These are phyloP conservation scores for Fusarium pininemorale DNA, from an alignment of 2,329 filamentous ascomycete genomes.

Conservation along the genomic window DNA sequence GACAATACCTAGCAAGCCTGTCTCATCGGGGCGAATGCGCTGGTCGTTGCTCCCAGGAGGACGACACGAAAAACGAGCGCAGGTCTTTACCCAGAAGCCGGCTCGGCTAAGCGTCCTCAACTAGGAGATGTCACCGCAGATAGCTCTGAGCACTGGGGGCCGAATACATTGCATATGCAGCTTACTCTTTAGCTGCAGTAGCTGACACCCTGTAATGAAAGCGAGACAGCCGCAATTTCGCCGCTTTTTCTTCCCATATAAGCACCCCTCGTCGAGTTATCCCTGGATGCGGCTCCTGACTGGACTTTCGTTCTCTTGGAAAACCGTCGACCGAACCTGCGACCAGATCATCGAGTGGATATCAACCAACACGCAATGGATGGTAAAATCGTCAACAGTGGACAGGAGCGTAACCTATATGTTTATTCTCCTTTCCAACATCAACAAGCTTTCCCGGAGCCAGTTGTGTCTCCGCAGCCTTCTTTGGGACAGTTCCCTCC, in stretches of 20 bases:
- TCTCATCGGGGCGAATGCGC: not conserved
- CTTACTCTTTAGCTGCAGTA: conserved; percentile 3
- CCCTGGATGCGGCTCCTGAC: not conserved
- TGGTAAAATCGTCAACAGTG: not conserved
- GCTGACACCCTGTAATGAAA: not conserved
- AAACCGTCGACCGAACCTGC: not conserved
- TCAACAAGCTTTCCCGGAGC: not conserved
- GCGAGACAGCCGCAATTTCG: not conserved
- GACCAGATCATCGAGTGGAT: not conserved
- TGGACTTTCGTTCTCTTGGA: not conserved
- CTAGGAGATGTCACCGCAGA: not conserved
- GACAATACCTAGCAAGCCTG: not conserved
- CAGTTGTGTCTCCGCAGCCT: conserved; percentile 2
- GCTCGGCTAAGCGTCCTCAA: not conserved
- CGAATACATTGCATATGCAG: not conserved
- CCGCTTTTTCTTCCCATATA: not conserved
- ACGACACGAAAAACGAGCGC: not conserved
- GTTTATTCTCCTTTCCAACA: not conserved
- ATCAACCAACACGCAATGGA: not conserved
- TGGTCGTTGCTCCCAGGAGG: not conserved
- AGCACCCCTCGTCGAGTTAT: not conserved
- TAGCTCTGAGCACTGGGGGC: not conserved
- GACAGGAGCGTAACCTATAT: not conserved
- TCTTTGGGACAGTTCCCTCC: not conserved
- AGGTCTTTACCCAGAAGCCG: not conserved